phyloP scores from a whole-genome alignment of 257 asterid genomes.

The Nicotiana undulata region DNA sequence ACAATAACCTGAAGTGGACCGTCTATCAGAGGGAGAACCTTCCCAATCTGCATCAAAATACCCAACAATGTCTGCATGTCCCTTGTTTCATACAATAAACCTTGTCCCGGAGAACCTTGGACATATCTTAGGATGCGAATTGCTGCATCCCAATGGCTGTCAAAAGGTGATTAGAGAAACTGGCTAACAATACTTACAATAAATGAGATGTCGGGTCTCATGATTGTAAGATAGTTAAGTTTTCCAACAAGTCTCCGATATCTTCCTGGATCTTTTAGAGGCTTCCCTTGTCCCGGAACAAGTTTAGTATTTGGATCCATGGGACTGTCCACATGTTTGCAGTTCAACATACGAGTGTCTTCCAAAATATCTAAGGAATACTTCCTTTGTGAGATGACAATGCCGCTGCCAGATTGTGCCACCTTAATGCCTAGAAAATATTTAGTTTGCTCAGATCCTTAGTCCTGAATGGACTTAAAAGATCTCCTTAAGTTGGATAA shows the following conservation, averaged over 20 bases:
- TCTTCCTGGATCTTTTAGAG: not conserved
- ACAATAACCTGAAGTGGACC: not conserved
- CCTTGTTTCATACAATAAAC: not conserved
- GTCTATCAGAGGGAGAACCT: not conserved
- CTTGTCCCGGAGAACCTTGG: not conserved
- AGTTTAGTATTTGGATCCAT: conserved; percentile 5
- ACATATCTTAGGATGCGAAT: not conserved
- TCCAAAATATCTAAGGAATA: not conserved
- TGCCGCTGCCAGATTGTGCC: not conserved
- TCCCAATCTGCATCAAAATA: not conserved
- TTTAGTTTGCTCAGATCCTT: not conserved
- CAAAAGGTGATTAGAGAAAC: not conserved
- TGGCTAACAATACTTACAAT: not conserved
- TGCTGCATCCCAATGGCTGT: not conserved
- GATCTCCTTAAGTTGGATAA: not conserved
- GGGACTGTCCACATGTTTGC: not conserved
- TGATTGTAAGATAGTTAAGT: not conserved
- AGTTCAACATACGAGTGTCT: not conserved
- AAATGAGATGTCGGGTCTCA: not conserved
- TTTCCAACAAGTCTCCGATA: not conserved
- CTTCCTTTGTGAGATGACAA: not conserved
- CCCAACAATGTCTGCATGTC: not conserved
- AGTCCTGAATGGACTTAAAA: not conserved
- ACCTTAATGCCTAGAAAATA: not conserved
- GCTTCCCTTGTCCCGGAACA: not conserved